A percentile compares a stretch with the other conserved stretches of the same genome.
phyloP scores from a whole-genome alignment of 352 stramenopile genomes.

The Elongisporangium anandrum region DNA sequence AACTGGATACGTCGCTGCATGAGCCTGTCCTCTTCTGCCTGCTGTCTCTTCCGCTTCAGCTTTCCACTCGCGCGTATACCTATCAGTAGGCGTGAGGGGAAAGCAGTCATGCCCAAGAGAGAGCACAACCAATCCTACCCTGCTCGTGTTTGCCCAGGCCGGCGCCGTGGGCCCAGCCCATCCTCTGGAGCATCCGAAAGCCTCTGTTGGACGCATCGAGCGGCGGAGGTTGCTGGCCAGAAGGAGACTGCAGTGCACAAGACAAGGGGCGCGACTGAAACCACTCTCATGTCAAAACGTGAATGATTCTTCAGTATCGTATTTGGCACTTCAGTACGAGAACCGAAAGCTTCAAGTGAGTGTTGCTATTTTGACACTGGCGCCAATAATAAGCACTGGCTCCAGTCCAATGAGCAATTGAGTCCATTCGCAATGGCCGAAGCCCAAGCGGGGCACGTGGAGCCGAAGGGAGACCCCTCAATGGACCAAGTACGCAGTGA shows the following conservation, averaged over 20 bases:
- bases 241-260: not conserved
- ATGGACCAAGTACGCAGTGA: not conserved
- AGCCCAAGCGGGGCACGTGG: not conserved
- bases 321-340: no score
- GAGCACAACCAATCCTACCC: no score
- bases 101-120: no score
- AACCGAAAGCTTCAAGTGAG: no score
- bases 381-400: not conserved
- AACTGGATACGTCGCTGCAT: no score
- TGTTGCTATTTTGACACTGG: not conserved
- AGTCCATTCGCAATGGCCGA: not conserved
- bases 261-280: not conserved
- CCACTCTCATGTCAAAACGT: not conserved
- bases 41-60: no score
- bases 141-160: conserved; percentile 49
- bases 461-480: no score
- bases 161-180: conserved; percentile 52
- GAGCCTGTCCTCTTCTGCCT: no score
- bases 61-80: no score
- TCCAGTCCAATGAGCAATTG: not conserved
- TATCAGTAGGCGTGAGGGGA: no score
- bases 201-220: conserved; percentile 50
- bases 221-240: not conserved
- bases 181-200: conserved; percentile 51
- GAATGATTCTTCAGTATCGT: no score